phyloP scores from a whole-genome alignment of 164 flowering plant species.

The Akebia trifoliata region DNA sequence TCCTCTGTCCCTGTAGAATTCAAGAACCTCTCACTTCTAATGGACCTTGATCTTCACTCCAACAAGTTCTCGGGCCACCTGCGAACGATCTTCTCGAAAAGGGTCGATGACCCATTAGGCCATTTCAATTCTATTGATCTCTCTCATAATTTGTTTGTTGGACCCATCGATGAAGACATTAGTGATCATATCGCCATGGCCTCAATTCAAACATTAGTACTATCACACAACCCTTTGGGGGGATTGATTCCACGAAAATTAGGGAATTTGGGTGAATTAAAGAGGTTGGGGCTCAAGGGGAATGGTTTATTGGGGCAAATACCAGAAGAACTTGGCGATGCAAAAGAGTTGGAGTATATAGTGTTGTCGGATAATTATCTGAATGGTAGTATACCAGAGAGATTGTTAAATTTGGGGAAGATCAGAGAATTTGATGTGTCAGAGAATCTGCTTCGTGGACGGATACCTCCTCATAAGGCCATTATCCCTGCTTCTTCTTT shows the following conservation, averaged over 20 bases:
- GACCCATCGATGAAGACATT: conserved; percentile 35
- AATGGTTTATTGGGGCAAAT: conserved; percentile 41
- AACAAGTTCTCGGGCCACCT: conserved; percentile 46
- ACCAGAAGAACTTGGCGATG: conserved; percentile 37
- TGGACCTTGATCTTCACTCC: conserved; percentile 62
- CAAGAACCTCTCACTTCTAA: conserved; percentile 38
- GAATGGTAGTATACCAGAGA: conserved; percentile 43
- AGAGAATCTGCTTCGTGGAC: conserved; percentile 38
- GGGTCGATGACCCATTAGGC: conserved; percentile 34
- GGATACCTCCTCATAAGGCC: conserved; percentile 46
- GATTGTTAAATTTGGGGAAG: conserved; percentile 33
- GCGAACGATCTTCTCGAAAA: conserved; percentile 29
- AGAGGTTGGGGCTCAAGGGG: conserved; percentile 26
- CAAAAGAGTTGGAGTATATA: conserved; percentile 24
- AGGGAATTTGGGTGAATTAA: conserved; percentile 33
- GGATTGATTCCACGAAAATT: conserved; percentile 49
- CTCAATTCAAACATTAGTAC: conserved; percentile 26
- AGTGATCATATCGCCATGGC: conserved; percentile 30
- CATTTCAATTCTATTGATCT: conserved; percentile 47
- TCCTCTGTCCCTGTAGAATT: conserved; percentile 49
- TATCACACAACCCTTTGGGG: conserved; percentile 42
- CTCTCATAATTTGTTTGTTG: conserved; percentile 44
- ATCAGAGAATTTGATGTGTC: conserved; percentile 50
- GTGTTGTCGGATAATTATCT: conserved; percentile 43
- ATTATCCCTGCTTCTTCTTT: conserved; percentile 44